A percentile compares a stretch with the other conserved stretches of the same genome.
Conservation (phyloP, 2,329 filamentous ascomycete genomes). For the Verticillium nonalfalfae region DNA sequence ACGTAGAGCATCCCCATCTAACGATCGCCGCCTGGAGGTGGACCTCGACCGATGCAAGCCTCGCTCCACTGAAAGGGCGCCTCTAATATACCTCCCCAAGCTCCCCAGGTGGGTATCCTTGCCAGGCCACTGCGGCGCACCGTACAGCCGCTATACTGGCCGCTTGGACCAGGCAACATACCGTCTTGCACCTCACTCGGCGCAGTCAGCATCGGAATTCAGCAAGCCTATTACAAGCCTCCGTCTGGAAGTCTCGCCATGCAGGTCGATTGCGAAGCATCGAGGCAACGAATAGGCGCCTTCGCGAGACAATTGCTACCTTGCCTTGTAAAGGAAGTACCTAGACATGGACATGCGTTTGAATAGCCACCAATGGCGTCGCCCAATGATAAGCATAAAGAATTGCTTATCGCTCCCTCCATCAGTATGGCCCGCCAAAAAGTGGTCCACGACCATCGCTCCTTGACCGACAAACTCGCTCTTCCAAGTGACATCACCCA, state of each 20-base stretch:
- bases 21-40: not conserved
- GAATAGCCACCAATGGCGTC: not conserved
- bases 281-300: too few relatives aligned
- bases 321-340: too few relatives aligned
- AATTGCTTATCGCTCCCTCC: not conserved
- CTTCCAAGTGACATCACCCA: not conserved
- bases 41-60: not conserved
- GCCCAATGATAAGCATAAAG: not conserved
- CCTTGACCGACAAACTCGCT: not conserved
- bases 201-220: not conserved
- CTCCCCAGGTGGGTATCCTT: not conserved
- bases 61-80: not conserved
- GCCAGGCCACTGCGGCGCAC: not conserved
- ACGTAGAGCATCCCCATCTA: not conserved
- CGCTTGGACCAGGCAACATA: not conserved
- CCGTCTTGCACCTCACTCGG: not conserved
- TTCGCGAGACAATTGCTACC: too few relatives aligned
- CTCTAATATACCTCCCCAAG: too few relatives aligned
- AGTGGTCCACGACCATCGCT: not conserved
- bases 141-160: not conserved
- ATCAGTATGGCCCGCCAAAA: not conserved
- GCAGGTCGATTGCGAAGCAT: too few relatives aligned
- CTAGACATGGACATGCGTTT: too few relatives aligned
- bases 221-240: not conserved
- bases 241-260: too few relatives aligned